Percentiles rank a stretch among this genome's conserved stretches.
These are phyloP conservation scores for Marchantia paleacea DNA, from an alignment of 225 moss, liverwort and hornwort species.

Conservation along the genomic window DNA sequence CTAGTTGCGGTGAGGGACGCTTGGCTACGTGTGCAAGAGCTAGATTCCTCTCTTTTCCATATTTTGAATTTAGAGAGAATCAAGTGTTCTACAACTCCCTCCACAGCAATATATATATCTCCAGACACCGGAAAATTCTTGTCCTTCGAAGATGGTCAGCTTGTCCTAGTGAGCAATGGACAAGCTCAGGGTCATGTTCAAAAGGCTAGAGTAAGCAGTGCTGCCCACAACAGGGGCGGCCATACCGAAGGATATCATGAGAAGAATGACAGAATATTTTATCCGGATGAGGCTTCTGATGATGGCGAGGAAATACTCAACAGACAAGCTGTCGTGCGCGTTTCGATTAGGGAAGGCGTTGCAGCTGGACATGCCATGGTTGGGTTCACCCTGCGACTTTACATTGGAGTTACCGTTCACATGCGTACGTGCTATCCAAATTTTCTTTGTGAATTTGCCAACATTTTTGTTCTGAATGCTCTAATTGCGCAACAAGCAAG, in stretches of 20 bases:
- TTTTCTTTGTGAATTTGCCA: not conserved
- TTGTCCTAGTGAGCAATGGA: conserved; percentile 61
- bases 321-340: conserved; percentile 63
- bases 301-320: conserved; percentile 36
- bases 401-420: conserved; percentile 70
- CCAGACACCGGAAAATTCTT: conserved; percentile 51
- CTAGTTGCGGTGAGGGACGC: conserved; percentile 41
- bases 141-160: conserved; percentile 61
- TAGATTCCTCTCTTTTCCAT: conserved; percentile 61
- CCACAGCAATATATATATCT: conserved; percentile 70
- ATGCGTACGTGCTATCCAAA: conserved; percentile 51
- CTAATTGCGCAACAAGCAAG: no score
- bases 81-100: conserved; percentile 69
- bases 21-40: conserved; percentile 90
- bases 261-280: conserved; percentile 15
- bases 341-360: conserved; percentile 54
- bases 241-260: not conserved
- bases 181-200: conserved; percentile 10
- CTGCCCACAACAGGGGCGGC: conserved; percentile 21
- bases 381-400: conserved; percentile 68
- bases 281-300: conserved; percentile 33
- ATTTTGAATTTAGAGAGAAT: conserved; percentile 49
- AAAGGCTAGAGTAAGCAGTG: conserved; percentile 20
- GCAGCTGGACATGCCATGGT: conserved; percentile 84
- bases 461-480: no score